These are phyloP conservation scores for Leccinum subgranulosum DNA, from an alignment of 768 basidiomycete species.

Conservation along the genomic window DNA sequence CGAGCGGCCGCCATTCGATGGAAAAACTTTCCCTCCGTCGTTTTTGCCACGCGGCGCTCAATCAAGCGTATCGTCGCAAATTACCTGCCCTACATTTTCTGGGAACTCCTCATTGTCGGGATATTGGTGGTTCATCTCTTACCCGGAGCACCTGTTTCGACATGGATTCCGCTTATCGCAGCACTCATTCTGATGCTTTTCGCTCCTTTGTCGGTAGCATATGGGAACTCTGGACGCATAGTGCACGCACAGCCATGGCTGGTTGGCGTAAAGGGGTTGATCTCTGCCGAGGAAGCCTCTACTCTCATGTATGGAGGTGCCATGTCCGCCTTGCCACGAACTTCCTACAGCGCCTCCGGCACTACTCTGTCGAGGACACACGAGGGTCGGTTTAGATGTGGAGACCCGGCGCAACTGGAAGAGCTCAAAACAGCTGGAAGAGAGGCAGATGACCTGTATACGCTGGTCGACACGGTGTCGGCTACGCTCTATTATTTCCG, in stretches of 20 bases:
- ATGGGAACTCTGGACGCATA: constrained; percentile 17
- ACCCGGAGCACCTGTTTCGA: rapidly evolving
- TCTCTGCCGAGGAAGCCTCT: constrained; percentile 23
- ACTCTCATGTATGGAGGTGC: constrained; percentile 12
- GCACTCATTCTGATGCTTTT: constrained; percentile 11
- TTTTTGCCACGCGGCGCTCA: constrained; percentile 17
- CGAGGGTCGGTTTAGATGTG: constrained; percentile 13
- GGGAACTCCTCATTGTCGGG: background rate
- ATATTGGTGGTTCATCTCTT: background rate
- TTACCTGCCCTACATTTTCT: constrained; percentile 3
- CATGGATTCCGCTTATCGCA: background rate
- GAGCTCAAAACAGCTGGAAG: background rate
- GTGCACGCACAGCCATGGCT: constrained; percentile 20
- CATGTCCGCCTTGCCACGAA: constrained; percentile 5
- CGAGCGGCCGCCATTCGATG: constrained; percentile 20
- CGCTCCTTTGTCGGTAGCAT: constrained; percentile 9
- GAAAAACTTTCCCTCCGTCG: constrained; percentile 21
- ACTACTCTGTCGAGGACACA: constrained; percentile 9
- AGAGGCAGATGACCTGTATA: constrained; percentile 14
- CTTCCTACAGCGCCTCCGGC: constrained; percentile 18
- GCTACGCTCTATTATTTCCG: constrained; percentile 25
- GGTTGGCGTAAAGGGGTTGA: constrained; percentile 22
- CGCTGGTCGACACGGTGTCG: constrained; percentile 24
- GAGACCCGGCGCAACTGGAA: constrained; percentile 10
- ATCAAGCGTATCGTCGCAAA: constrained; percentile 5